Base-by-base conservation (phyloP, 163 green algal species). In the Scenedesmus sp. region DNA sequence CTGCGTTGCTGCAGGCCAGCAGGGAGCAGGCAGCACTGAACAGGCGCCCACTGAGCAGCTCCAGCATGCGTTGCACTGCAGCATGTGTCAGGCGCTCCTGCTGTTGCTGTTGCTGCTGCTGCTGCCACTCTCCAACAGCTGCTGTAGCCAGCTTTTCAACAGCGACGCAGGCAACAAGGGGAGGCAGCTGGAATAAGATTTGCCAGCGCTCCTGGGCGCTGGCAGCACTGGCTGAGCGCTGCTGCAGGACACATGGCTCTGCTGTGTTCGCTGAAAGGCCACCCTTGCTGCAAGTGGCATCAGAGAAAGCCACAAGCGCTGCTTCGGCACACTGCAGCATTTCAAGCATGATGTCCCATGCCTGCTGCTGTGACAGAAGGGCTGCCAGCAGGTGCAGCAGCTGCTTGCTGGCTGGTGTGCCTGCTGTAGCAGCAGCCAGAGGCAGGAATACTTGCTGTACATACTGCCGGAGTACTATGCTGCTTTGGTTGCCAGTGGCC, bases 401-500 rank as follows among this genome's bases (percentile, higher is more conserved):
- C 76, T 91, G 87, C 4, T 15, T 77, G 60, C 55, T 86, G 76
- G 13, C 46, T 34, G 74, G 87, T 20, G 23, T 52, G 4, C 81
- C 62, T 18, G 46, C 57, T 34, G 52, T 46, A 18, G 81, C 81
- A 7, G 81, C 81, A 4, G 66, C 88, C 12, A 92, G 13, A 1
- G 64, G 62, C 81, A 92, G 64, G 79, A 92, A 88, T 2, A 88
- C 88, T 1, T 57, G 16, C 64, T 88, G 64, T 20, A 59, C 26
- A 64, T 74, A 92, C 70, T 92, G 88, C 4, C 79, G 34, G 13
- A 88, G 20, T 20, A 92, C 66, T 10, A 88, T 18, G 9, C 54
- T 52, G 7, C 56, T 81, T 6, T 18, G 46, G 12, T 79, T 5
- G 20, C 54, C 34, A 12, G 9, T 5, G 12, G 10, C 18, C 1